Conservation (phyloP, 371 early-diverging fungal genomes). For the Mortierella sp. region DNA sequence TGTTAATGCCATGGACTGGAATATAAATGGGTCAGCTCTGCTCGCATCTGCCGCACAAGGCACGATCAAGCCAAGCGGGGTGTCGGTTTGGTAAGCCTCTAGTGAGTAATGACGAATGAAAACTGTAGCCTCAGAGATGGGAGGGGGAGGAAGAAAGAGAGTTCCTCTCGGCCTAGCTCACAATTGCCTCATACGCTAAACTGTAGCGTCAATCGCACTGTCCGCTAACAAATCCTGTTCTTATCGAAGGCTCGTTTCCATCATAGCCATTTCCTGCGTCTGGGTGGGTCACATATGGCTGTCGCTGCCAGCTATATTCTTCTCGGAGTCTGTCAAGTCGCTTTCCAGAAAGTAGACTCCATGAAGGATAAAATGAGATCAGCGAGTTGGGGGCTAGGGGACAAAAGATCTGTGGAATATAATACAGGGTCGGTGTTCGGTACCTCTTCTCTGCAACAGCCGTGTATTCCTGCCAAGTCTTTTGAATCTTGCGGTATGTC, state of each 20-base stretch:
- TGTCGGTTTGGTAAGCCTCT: too few relatives aligned
- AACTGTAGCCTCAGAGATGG: not conserved
- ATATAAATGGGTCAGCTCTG: constrained; percentile 1
- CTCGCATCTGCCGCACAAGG: not conserved
- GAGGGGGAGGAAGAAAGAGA: not conserved
- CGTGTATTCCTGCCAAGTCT: constrained; percentile 51
- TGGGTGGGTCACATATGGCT: too few relatives aligned
- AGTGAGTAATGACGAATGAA: too few relatives aligned
- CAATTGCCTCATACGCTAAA: too few relatives aligned
- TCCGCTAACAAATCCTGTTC: too few relatives aligned
- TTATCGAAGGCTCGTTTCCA: too few relatives aligned
- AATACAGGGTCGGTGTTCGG: not conserved
- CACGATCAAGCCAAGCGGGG: too few relatives aligned
- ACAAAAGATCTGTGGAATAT: too few relatives aligned
- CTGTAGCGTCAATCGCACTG: too few relatives aligned
- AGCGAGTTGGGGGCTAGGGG: not conserved
- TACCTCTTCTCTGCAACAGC: constrained; percentile 50
- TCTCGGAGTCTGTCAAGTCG: too few relatives aligned
- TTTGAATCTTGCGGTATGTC: constrained; percentile 53
- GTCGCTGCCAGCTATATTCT: too few relatives aligned
- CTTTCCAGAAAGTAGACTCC: not conserved
- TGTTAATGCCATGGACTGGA: not conserved
- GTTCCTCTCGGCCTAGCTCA: not conserved
- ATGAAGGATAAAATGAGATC: not conserved
- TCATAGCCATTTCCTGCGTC: too few relatives aligned